phyloP scores from a whole-genome alignment of 1,284 basidiomycete genomes.

The Puccinia polysora region DNA sequence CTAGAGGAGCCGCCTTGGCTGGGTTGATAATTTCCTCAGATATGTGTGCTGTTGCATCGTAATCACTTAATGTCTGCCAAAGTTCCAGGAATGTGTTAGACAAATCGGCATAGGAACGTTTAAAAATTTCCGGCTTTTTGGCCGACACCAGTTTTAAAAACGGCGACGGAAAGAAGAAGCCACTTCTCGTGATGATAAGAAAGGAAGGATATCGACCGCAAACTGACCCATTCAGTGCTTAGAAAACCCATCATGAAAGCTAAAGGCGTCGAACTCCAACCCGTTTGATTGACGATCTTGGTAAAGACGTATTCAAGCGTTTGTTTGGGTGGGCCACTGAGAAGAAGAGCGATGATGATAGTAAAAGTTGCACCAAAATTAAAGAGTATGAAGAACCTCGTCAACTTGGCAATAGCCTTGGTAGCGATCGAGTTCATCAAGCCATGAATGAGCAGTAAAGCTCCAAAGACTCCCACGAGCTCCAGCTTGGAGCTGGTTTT shows the following conservation, averaged over 20 bases:
- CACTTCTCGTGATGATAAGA: neutral
- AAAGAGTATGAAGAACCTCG: constrained; percentile 76
- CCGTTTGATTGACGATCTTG: constrained; percentile 58
- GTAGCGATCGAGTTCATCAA: constrained; percentile 75
- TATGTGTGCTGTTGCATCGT: constrained; percentile 69
- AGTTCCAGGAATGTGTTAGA: neutral
- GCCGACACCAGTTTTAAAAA: too few species aligned
- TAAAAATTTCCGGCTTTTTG: neutral
- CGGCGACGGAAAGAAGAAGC: neutral
- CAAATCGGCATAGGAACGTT: constrained; percentile 9
- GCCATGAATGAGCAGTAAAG: constrained; percentile 68
- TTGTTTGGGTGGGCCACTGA: constrained; percentile 77
- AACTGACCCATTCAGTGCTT: constrained; percentile 71
- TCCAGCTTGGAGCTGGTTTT: constrained; percentile 60
- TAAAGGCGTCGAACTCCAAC: constrained; percentile 67
- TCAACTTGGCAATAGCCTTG: constrained; percentile 69
- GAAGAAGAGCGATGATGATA: constrained; percentile 77
- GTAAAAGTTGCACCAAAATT: constrained; percentile 63
- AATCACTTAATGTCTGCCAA: constrained; percentile 52
- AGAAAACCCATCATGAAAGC: constrained; percentile 81
- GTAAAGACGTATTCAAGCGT: constrained; percentile 67
- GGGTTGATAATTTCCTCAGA: constrained; percentile 85
- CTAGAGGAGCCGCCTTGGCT: constrained; percentile 68
- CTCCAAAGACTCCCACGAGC: constrained; percentile 69
- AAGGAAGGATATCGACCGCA: neutral